Conservation (phyloP, 2,329 filamentous ascomycete species). For the Cadophora sp. region DNA sequence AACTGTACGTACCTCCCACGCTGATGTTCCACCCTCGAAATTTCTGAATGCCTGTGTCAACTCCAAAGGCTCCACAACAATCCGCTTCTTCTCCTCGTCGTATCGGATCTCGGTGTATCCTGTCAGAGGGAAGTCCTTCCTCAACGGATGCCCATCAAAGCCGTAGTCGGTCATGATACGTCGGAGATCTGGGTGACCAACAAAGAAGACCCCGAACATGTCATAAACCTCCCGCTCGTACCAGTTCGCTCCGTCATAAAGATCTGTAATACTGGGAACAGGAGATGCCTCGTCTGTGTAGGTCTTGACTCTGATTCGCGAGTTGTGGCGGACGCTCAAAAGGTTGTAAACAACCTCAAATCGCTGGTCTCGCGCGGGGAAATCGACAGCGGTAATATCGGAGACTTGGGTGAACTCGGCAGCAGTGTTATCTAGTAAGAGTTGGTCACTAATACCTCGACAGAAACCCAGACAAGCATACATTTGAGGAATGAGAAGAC, state of each 20-base stretch:
- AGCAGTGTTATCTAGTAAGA: constrained; percentile 79
- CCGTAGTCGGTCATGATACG: constrained; percentile 99
- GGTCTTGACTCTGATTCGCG: constrained; percentile 96
- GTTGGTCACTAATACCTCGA: constrained; percentile 26
- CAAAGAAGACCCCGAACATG: constrained; percentile 96
- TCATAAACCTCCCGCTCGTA: constrained; percentile 99
- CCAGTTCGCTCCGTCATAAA: constrained; percentile 98
- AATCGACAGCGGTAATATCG: constrained; percentile 94
- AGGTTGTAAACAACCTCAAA: constrained; percentile 99
- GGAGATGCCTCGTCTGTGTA: constrained; percentile 96
- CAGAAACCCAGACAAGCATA: constrained; percentile 21
- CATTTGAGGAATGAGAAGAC: constrained; percentile 93
- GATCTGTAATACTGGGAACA: constrained; percentile 82
- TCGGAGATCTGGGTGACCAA: constrained; percentile 91
- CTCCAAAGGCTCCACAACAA: constrained; percentile 96
- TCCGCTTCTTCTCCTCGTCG: constrained; percentile 99
- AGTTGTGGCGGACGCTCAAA: constrained; percentile 94
- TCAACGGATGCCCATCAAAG: constrained; percentile 94
- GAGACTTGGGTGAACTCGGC: constrained; percentile 95
- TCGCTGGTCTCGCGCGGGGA: constrained; percentile 91
- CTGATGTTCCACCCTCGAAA: constrained; percentile 86
- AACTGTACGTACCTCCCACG: constrained; percentile 69
- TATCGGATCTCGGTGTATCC: constrained; percentile 98
- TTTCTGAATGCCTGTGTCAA: constrained; percentile 98
- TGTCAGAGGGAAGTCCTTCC: constrained; percentile 97